phyloP scores from a whole-genome alignment of 805 yeast genomes.

The Hanseniaspora thailandica region DNA sequence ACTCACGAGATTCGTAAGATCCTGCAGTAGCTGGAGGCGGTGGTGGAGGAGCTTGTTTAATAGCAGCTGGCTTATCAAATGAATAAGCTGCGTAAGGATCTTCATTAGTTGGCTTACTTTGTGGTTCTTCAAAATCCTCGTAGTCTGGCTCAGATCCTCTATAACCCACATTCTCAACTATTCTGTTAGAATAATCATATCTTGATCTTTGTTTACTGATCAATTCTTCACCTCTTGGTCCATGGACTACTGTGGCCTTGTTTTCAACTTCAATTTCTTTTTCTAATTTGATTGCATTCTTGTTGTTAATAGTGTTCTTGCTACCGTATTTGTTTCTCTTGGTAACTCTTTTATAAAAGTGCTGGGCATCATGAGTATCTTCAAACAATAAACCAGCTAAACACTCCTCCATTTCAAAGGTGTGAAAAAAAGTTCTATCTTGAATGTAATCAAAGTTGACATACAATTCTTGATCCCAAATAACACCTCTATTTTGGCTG shows the following conservation, averaged over 20 bases:
- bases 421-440: conserved; percentile 88
- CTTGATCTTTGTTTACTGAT: conserved; percentile 26
- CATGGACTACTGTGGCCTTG: conserved; percentile 62
- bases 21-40: not conserved
- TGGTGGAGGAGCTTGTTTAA: conserved; percentile 14
- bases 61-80: not conserved
- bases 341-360: conserved; percentile 66
- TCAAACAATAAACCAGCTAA: conserved; percentile 78
- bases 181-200: conserved; percentile 19
- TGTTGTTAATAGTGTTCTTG: conserved; percentile 73
- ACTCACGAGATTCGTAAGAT: conserved; percentile 18
- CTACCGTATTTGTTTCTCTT: conserved; percentile 73
- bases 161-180: conserved; percentile 16
- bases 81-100: conserved; percentile 9
- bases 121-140: conserved; percentile 15
- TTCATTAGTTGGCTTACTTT: not conserved
- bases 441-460: conserved; percentile 81
- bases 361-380: conserved; percentile 77
- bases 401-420: conserved; percentile 88
- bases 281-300: conserved; percentile 74
- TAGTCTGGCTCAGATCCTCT: conserved; percentile 10
- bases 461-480: conserved; percentile 95
- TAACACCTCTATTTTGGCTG: conserved; percentile 63
- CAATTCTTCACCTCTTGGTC: conserved; percentile 34
- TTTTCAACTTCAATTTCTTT: conserved; percentile 44